Conservation (phyloP, 805 yeast species). For the Ogataea angusta region DNA sequence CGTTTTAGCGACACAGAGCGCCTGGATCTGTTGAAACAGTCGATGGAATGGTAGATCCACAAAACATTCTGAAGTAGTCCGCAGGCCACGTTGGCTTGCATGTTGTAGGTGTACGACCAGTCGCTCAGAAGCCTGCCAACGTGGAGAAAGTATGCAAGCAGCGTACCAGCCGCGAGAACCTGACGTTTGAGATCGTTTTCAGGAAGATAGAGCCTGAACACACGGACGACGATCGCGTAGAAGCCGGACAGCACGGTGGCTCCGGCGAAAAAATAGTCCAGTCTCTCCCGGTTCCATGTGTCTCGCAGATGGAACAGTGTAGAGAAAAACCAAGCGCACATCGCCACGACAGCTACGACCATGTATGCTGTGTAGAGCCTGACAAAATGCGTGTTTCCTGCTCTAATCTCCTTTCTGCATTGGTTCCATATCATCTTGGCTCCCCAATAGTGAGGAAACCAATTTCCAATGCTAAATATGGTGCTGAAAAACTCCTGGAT, state of each 20-base stretch:
- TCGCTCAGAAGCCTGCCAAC: constrained; percentile 59
- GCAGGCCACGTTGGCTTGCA: constrained; percentile 80
- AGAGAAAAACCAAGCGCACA: constrained; percentile 86
- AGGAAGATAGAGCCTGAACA: constrained; percentile 52
- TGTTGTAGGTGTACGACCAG: constrained; percentile 92
- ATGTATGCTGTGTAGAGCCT: constrained; percentile 38
- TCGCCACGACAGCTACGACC: constrained; percentile 59
- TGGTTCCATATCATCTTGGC: constrained; percentile 33
- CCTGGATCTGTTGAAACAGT: constrained; percentile 27
- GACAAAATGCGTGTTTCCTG: constrained; percentile 24
- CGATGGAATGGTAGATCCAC: constrained; percentile 41
- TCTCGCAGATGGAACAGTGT: constrained; percentile 89
- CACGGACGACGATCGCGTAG: constrained; percentile 61
- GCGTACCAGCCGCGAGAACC: constrained; percentile 40
- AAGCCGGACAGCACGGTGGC: constrained; percentile 79
- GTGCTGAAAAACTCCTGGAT: constrained; percentile 83
- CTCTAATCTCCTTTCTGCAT: constrained; percentile 16
- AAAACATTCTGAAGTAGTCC: constrained; percentile 72
- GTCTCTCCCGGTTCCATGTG: constrained; percentile 68
- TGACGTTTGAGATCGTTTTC: constrained; percentile 29
- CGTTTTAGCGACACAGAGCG: constrained; percentile 13
- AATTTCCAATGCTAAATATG: constrained; percentile 70
- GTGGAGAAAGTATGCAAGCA: constrained; percentile 58
- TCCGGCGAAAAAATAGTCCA: constrained; percentile 93
- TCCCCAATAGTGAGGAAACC: constrained; percentile 59